A percentile compares a stretch with the other conserved stretches of the same genome.
Evolutionary conservation across 2,329 filamentous ascomycete genomes (phyloP).

Genomic region (Ophiostoma piceae): DNA sequence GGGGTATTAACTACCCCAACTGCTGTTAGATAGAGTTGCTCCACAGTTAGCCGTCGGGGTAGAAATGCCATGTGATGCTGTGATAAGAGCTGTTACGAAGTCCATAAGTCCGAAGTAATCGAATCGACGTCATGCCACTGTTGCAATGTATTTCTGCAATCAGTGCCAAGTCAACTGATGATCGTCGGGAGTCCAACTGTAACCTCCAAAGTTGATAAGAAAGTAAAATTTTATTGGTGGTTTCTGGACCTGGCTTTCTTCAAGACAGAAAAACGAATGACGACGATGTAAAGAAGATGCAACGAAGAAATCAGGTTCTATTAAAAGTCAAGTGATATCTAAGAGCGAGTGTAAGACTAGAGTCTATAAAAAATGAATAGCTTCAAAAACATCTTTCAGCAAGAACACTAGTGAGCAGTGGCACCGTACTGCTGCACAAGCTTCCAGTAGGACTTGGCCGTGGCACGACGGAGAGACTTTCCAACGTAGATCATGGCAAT

Average conservation of each 20-base stretch:
- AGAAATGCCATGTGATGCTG: background rate
- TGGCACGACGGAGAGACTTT: conserved; percentile 7
- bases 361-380: background rate
- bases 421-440: conserved; percentile 3
- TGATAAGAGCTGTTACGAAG: background rate
- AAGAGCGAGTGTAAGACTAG: background rate
- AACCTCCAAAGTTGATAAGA: too few relatives aligned
- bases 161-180: background rate
- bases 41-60: background rate
- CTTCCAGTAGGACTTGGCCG: conserved; percentile 10
- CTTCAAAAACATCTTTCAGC: background rate
- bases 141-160: background rate
- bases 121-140: background rate
- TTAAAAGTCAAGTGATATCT: background rate
- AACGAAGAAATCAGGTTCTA: background rate
- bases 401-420: background rate
- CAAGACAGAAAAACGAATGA: too few relatives aligned
- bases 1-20: conserved; percentile 7
- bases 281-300: background rate
- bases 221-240: too few relatives aligned
- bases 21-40: background rate
- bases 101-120: background rate
- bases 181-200: background rate
- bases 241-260: too few relatives aligned
- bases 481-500: conserved; percentile 5